Evolutionary conservation across 169 alveolate species (phyloP).

Genomic region (Plasmodium cynomolgi): DNA sequence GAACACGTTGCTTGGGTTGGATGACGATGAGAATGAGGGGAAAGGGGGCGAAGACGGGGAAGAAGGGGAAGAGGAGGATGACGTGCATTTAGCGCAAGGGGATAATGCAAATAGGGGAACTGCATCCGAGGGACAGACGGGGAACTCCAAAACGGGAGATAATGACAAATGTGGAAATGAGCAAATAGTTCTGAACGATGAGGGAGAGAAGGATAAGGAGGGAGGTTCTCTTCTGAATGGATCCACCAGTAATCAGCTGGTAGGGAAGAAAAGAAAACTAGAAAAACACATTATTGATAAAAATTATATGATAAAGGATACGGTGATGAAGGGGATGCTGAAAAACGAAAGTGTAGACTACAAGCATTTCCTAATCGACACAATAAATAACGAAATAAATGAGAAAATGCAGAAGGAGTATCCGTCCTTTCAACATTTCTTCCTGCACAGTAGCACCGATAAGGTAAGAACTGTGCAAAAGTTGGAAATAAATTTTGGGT

Average conservation of each 20-base stretch:
- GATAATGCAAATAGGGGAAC: background rate
- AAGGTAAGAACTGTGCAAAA: constrained; percentile 26
- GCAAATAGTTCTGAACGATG: background rate
- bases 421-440: constrained; percentile 46
- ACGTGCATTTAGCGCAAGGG: background rate
- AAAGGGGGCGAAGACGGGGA: background rate
- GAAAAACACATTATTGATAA: constrained; percentile 69
- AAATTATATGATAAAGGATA: constrained; percentile 61
- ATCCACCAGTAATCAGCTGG: background rate
- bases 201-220: background rate
- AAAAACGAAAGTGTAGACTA: constrained; percentile 66
- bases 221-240: background rate
- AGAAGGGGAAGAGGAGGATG: background rate
- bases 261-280: constrained; percentile 38
- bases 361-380: constrained; percentile 55
- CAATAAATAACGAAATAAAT: constrained; percentile 70
- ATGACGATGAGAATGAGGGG: constrained; percentile 21
- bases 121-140: background rate
- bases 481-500: constrained; percentile 72
- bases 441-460: constrained; percentile 43
- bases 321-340: constrained; percentile 31
- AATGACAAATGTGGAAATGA: background rate
- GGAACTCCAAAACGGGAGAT: background rate
- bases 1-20: constrained; percentile 65
- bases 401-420: constrained; percentile 62